Evolutionary conservation across 352 stramenopile species (phyloP).

Genomic region (Phytophthora nicotianae): DNA sequence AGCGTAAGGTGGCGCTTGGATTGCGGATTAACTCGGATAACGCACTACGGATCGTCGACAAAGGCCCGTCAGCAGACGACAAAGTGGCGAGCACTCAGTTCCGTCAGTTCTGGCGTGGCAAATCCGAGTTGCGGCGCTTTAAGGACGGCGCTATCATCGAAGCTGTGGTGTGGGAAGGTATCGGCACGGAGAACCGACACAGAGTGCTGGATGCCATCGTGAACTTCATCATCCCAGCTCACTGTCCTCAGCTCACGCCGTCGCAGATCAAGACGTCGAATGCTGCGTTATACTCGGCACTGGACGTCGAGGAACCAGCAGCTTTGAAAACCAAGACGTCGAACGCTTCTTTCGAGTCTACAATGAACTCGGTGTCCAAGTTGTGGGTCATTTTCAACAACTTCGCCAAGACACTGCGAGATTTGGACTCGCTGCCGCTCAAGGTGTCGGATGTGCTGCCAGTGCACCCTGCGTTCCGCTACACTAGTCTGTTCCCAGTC

Average conservation of each 20-base stretch:
- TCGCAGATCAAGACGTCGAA: conserved; percentile 80
- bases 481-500: conserved; percentile 86
- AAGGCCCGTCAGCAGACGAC: conserved; percentile 88
- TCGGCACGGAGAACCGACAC: conserved; percentile 70
- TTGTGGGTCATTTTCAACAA: conserved; percentile 83
- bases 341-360: conserved; percentile 68
- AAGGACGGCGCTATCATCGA: conserved; percentile 91
- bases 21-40: conserved; percentile 82
- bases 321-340: conserved; percentile 37
- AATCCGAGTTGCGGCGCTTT: conserved; percentile 90
- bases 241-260: conserved; percentile 61
- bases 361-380: conserved; percentile 77
- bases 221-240: conserved; percentile 70
- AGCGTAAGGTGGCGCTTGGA: conserved; percentile 76
- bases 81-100: conserved; percentile 70
- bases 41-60: conserved; percentile 87
- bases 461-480: conserved; percentile 82
- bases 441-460: conserved; percentile 84
- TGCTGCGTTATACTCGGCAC: conserved; percentile 61
- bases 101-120: conserved; percentile 88
- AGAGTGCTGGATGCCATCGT: conserved; percentile 76
- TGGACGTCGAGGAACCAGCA: conserved; percentile 64
- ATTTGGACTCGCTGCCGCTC: conserved; percentile 82
- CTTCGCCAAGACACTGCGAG: conserved; percentile 78
- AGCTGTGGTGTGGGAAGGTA: conserved; percentile 88